These are phyloP conservation scores for Saururus chinensis DNA, from an alignment of 164 flowering plant genomes.

Conservation along the genomic window DNA sequence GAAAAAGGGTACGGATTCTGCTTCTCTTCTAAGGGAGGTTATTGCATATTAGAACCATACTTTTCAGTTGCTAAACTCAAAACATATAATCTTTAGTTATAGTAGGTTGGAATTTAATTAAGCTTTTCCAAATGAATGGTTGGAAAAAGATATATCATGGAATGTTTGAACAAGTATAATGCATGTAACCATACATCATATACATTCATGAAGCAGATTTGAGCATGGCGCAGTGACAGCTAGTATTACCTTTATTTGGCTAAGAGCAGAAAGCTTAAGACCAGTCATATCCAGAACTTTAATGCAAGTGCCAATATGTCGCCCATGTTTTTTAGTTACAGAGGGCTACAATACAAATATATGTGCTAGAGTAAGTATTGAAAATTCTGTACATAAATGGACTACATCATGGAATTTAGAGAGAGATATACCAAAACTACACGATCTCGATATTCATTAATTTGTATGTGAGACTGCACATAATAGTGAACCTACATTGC, in stretches of 20 bases:
- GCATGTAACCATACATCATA: no score
- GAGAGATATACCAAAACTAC: constrained; percentile 62
- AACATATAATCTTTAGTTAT: no score
- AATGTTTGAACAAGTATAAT: no score
- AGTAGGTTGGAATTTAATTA: no score
- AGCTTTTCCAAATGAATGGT: no score
- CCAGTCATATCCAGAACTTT: constrained; percentile 98
- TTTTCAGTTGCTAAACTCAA: no score
- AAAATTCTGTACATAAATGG: neutral
- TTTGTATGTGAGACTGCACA: constrained; percentile 94
- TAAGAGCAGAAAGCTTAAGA: constrained; percentile 77
- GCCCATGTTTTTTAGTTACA: constrained; percentile 57
- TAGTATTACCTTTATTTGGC: constrained; percentile 64
- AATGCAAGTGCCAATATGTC: constrained; percentile 62
- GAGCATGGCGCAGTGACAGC: no score
- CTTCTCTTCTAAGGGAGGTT: no score
- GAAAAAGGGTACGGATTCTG: no score
- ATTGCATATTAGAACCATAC: no score
- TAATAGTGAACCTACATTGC: constrained; percentile 61
- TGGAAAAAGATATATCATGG: no score
- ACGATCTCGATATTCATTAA: constrained; percentile 95
- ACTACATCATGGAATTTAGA: neutral
- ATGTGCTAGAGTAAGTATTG: neutral
- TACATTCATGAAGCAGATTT: no score
- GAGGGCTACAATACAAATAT: constrained; percentile 44